Percentiles rank a stretch among this genome's conserved stretches.
Evolutionary conservation across 2,329 filamentous ascomycete species (phyloP).

Genomic region (Pleoardoris graminearum): DNA sequence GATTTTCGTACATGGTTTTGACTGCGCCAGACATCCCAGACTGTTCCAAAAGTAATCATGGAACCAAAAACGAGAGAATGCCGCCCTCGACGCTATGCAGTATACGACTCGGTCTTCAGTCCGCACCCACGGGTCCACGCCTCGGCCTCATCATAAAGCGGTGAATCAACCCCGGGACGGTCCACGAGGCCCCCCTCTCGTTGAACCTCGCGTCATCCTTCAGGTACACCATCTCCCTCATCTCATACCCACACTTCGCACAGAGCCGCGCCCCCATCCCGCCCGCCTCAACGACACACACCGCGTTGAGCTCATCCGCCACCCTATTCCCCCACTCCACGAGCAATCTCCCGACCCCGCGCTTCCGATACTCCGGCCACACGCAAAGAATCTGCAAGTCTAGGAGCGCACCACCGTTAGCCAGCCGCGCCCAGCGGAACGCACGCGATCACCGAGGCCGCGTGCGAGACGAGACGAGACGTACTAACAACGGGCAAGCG

Average conservation of each 20-base stretch:
- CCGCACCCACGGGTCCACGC: too few species aligned
- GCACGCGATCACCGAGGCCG: too few species aligned
- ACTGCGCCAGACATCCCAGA: too few species aligned
- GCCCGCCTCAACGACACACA: constrained; percentile 3
- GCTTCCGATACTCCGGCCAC: neutral
- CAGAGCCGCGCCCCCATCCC: constrained; percentile 5
- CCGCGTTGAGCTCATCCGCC: constrained; percentile 4
- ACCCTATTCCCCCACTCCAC: neutral
- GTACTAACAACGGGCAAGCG: neutral
- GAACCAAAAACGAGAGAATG: too few species aligned
- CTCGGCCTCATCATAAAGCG: neutral
- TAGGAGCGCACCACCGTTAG: too few species aligned
- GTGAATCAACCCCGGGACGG: neutral
- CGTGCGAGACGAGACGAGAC: neutral
- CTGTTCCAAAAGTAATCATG: too few species aligned
- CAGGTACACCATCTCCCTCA: neutral
- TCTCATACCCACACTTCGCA: neutral
- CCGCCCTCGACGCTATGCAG: too few species aligned
- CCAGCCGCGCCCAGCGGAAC: too few species aligned
- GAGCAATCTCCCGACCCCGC: neutral
- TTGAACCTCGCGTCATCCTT: neutral
- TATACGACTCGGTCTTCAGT: too few species aligned
- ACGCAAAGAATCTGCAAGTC: constrained; percentile 3
- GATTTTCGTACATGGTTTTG: too few species aligned
- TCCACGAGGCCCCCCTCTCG: neutral